Base-by-base conservation (phyloP, 1,284 basidiomycete species). In the Apiotrichum domesticum region DNA sequence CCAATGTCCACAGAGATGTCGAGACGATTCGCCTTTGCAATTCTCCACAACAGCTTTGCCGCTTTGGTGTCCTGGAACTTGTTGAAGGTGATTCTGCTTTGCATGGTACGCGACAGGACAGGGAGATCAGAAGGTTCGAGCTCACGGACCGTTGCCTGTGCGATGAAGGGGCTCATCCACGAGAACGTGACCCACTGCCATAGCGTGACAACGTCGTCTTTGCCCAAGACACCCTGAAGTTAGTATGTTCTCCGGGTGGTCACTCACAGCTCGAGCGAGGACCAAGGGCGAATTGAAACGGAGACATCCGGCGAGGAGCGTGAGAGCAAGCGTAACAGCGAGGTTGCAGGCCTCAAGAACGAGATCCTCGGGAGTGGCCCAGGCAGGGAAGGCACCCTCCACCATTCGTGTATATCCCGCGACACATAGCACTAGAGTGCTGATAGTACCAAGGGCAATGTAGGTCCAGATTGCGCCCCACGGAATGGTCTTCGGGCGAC, bases 121-220 rank as follows among this genome's bases (percentile, higher is more conserved):
- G 87, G 90, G 0, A 92, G 81, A 65, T 90, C 87, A 0, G 77
- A 73, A 58, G 87, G 85, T 56, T 85, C 80, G 21, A 91, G 77
- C 9, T 85, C 87, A 7, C 77, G 79, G 53, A 79, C 65, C 14
- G 82, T 80, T 11, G 87, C 87, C 74, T 83, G 63, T 6, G 46
- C 46, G 66, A 90, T 83, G 48, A 90, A 78, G 0, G 85, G 83
- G 65, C 85, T 82, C 46, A 91, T 81, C 77, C 89, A 92, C 2
- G 82, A 81, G 71, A 90, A 90, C 1, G 82, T 84, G 52, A 83
- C 79, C 86, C 88, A 90, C n/a, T 83, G 79, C 82, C 84, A 87
- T 13, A 91, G 76, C n/a, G 80, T 84, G 44, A 84, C 85, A 55
- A 80, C 78, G 68, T 91, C 88, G 72, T 92, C 88, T 3, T 40